Conservation (phyloP, 768 basidiomycete species). For the Psilocybe cubensis region DNA sequence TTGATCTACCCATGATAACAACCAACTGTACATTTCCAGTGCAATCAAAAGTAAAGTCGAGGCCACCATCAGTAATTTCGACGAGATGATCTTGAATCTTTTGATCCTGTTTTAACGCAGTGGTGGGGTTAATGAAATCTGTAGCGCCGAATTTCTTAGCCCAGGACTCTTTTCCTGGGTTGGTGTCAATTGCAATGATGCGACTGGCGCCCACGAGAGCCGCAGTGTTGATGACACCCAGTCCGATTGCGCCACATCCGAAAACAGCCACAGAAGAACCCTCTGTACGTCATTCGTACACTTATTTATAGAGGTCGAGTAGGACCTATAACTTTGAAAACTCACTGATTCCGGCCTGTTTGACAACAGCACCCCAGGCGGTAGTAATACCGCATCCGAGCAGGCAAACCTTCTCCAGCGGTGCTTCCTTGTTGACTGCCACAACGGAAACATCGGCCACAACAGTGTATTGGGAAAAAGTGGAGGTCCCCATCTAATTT, state of each 20-base stretch:
- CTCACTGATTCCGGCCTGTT: conserved; percentile 86
- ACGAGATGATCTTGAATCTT: conserved; percentile 89
- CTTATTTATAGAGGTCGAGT: not conserved
- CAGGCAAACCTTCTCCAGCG: conserved; percentile 95
- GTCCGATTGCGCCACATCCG: conserved; percentile 95
- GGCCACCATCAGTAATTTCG: conserved; percentile 93
- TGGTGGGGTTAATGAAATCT: conserved; percentile 87
- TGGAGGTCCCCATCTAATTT: conserved; percentile 93
- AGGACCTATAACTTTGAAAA: conserved; percentile 16
- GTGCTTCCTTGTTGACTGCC: conserved; percentile 81
- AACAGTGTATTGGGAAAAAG: conserved; percentile 99
- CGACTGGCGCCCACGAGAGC: conserved; percentile 78
- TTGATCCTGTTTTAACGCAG: conserved; percentile 69
- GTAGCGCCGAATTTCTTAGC: conserved; percentile 93
- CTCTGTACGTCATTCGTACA: conserved; percentile 45
- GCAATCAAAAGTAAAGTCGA: conserved; percentile 97
- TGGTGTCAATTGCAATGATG: conserved; percentile 92
- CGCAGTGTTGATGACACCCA: conserved; percentile 88
- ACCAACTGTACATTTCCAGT: conserved; percentile 75
- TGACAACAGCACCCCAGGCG: conserved; percentile 96
- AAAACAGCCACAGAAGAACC: conserved; percentile 92
- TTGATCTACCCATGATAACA: not conserved
- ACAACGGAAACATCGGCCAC: conserved; percentile 98
- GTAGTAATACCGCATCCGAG: conserved; percentile 97
- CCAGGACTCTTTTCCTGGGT: conserved; percentile 84